Base-by-base conservation (phyloP, 345 rosid genomes). In the Laguncularia racemosa region DNA sequence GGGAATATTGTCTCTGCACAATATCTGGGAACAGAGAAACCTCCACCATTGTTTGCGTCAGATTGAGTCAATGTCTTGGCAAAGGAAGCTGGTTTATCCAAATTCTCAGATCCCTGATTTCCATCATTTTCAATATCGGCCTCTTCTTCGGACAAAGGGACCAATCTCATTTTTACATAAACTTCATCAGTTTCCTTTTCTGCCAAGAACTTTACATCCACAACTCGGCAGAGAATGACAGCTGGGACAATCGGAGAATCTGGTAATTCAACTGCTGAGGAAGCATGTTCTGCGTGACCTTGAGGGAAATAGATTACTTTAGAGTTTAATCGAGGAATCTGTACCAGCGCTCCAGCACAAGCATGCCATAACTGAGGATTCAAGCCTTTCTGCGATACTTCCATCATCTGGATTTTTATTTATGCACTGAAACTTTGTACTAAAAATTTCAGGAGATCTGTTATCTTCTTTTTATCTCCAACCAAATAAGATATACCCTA, bases 311-410 rank as follows among this genome's bases (percentile, higher is more conserved):
- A 89, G 61, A 80, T 75, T 28, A 93, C 88, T 0, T 71, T 82
- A 45, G 96, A 76, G 73, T 80, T 83, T 13, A 85, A 55, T 7
- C 78, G 62, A 44, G 97, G 99, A 61, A 93, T 86, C 66, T 83
- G 95, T 43, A 93, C 88, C 95, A 93, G 81, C 53, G 91, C 78
- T 55, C 99, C 99, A 16, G 99, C 97, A 67, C 97, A 93, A 15
- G 95, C 99, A 64, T 83, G 97, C 99, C 99, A 93, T 61, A 93
- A 78, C 59, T 85, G 99, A 47, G 96, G 84, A 85, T 86, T 96
- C 69, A 93, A 77, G 74, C 81, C 69, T 67, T 69, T 77, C 67
- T 75, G 86, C 55, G 48, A 16, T 57, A 56, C 46, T 62, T 84
- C 91, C 79, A 66, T 68, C 79, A 72, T 67, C 20, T 56, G 33